Conservation (phyloP, 1,284 basidiomycete species). For the Heterobasidion irregulare region DNA sequence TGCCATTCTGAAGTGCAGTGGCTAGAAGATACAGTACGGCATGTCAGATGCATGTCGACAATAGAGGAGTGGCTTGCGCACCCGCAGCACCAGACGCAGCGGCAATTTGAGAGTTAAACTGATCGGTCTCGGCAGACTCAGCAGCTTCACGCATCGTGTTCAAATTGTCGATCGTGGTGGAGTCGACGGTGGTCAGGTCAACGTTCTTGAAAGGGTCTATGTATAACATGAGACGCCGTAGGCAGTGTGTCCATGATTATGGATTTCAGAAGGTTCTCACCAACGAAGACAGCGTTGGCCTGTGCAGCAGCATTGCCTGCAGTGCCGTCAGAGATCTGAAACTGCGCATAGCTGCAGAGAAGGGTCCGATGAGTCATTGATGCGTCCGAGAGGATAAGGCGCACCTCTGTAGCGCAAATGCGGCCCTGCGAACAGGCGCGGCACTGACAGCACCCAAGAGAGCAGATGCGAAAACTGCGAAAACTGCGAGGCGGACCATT, state of each 20-base stretch:
- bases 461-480: neutral
- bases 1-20: conserved; percentile 32
- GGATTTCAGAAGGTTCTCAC: conserved; percentile 4
- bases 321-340: conserved; percentile 37
- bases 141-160: conserved; percentile 36
- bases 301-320: conserved; percentile 31
- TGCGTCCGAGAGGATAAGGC: neutral
- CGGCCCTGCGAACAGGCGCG: neutral
- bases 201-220: conserved; percentile 27
- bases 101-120: conserved; percentile 35
- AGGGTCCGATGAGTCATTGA: neutral
- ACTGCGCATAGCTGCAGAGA: conserved; percentile 26
- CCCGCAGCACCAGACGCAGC: conserved; percentile 29
- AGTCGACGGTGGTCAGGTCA: conserved; percentile 26
- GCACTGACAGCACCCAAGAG: neutral
- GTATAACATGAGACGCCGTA: neutral
- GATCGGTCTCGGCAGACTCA: conserved; percentile 34
- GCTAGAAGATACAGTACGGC: conserved; percentile 12
- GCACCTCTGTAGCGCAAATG: neutral
- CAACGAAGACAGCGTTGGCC: conserved; percentile 34
- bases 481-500: neutral
- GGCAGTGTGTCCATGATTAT: neutral
- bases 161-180: conserved; percentile 21
- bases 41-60: neutral
- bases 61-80: neutral